Base-by-base conservation (phyloP, 306 rosid species). In the Lithocarpus polystachyus region DNA sequence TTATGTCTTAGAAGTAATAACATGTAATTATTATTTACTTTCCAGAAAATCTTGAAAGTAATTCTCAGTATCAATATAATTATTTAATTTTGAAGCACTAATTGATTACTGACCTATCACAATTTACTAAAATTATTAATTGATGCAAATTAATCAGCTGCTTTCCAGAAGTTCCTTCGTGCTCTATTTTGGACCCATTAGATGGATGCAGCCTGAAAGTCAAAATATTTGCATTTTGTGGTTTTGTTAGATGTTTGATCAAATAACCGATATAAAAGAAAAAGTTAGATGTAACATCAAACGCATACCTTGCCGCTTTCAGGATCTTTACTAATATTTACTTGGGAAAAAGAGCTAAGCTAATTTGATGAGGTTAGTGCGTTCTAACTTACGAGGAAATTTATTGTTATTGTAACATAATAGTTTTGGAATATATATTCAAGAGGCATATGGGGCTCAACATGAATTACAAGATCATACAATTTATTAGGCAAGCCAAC, bases 401-500 rank as follows among this genome's bases (percentile, higher is more conserved):
- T 29, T 29, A 15, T 31, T 28, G 14, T 13, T 64, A n/a, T 56
- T 56, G 20, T 64, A 26, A 61, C 28, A 6, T 61, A 11, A 24
- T 29, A 56, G 26, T 28, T 28, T 64, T 64, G 20, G 43, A 31
- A 3, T 2, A 62, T 62, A 35, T 35, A 35, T 35, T 35, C 40
- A 35, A 35, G 40, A 35, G 40, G 40, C 40, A 35, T 35, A 35
- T 35, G 40, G 40, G 8, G 40, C 40, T 43, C 14, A 43, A 43
- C 4, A 43, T 43, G 51, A 43, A 43, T 43, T 43, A 11, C 40
- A 43, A 43, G 3, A 35, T 35, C 40, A 5, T 35, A 5, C 40
- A 5, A 35, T 62, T 60, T 10, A 62, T 14, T 18, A 15, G 19
- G 18, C 1, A 89, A 81, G 79, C 87, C 71, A 79, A 89, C 84